Conservation (phyloP, 768 basidiomycete genomes). For the Agrocybe pediades region DNA sequence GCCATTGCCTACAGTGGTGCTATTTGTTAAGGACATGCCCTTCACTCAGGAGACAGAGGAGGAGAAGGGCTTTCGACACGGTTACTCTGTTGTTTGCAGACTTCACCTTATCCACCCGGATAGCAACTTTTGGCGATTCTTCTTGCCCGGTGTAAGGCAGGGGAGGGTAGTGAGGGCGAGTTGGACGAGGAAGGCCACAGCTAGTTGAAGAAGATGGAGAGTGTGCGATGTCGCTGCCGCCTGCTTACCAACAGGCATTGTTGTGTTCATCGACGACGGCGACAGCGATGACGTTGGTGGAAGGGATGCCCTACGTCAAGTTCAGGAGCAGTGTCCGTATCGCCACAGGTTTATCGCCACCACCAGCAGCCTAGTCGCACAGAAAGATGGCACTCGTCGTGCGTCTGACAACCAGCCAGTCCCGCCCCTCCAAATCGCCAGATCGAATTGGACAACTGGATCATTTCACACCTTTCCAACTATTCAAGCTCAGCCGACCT, state of each 20-base stretch:
- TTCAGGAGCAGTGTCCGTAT: too few relatives aligned
- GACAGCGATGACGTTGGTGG: too few relatives aligned
- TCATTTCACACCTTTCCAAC: background rate
- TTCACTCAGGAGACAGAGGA: too few relatives aligned
- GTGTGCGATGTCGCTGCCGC: conserved; percentile 16
- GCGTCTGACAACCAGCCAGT: conserved; percentile 22
- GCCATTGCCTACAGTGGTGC: conserved; percentile 26
- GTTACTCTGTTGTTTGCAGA: conserved; percentile 32
- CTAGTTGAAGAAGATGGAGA: background rate
- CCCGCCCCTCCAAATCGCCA: conserved; percentile 8
- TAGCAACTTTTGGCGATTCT: conserved; percentile 62
- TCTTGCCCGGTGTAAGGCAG: too few relatives aligned
- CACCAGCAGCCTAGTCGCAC: too few relatives aligned
- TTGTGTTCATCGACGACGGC: too few relatives aligned
- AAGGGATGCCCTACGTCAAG: too few relatives aligned
- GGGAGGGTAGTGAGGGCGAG: too few relatives aligned
- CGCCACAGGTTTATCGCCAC: conserved; percentile 9
- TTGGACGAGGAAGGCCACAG: too few relatives aligned
- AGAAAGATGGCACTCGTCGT: conserved; percentile 16
- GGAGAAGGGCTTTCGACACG: too few relatives aligned
- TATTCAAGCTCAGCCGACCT: conserved; percentile 27
- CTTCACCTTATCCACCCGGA: conserved; percentile 53
- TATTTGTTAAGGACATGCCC: conserved; percentile 1
- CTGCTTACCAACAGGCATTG: conserved; percentile 23
- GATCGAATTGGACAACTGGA: background rate